Evolutionary conservation across 2,329 filamentous ascomycete genomes (phyloP).

Genomic region (Colletotrichum cordylinicola): DNA sequence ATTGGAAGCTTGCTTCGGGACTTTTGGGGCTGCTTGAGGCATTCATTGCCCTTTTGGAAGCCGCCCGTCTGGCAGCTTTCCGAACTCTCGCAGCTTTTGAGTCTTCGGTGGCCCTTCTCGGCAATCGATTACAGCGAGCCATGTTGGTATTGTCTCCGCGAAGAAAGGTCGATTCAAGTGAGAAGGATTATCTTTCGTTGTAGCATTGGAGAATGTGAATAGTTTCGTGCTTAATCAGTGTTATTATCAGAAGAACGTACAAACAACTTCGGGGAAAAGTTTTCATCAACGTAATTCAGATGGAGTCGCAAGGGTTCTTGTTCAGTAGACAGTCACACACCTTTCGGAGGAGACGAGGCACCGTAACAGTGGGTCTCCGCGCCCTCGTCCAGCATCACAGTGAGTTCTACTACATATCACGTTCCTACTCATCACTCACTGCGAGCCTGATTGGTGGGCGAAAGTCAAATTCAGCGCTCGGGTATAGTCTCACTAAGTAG

Average conservation of each 20-base stretch:
- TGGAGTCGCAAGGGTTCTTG: background rate
- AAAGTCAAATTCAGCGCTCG: accelerated
- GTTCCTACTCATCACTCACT: background rate
- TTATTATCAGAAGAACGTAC: background rate
- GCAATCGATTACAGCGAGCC: background rate
- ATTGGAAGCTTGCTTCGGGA: background rate
- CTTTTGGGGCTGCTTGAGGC: background rate
- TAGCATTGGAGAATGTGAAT: background rate
- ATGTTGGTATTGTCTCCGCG: background rate
- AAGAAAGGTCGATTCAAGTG: background rate
- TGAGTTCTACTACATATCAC: background rate
- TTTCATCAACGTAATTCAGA: background rate
- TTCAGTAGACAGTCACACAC: background rate
- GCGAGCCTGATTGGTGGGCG: background rate
- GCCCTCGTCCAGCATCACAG: background rate
- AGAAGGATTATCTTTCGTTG: background rate
- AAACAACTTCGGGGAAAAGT: too few relatives aligned
- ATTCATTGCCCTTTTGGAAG: background rate
- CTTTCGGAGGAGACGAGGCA: background rate
- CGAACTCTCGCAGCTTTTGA: background rate
- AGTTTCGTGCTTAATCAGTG: background rate
- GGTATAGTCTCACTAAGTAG: background rate
- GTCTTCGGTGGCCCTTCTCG: background rate
- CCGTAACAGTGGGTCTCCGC: background rate
- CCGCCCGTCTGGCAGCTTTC: background rate